These are phyloP conservation scores for Anthostomella pinea DNA, from an alignment of 2,329 filamentous ascomycete species.

Conservation along the genomic window DNA sequence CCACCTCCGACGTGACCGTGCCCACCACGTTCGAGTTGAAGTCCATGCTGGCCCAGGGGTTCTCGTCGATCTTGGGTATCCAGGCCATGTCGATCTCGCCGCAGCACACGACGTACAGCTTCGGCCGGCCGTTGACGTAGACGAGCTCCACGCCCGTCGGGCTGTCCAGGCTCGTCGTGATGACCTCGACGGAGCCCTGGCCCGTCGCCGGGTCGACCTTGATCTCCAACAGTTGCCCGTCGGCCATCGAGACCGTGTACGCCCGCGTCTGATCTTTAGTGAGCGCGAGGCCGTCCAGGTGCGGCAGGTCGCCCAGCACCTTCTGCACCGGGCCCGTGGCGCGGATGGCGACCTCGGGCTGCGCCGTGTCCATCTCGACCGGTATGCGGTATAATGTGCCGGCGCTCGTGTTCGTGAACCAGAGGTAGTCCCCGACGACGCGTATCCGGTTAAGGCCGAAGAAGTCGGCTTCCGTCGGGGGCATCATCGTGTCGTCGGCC, in stretches of 20 bases:
- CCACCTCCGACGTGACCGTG: conserved; percentile 14
- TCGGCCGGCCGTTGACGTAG: conserved; percentile 16
- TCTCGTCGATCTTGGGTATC: conserved; percentile 22
- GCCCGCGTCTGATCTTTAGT: conserved; percentile 19
- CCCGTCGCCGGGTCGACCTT: conserved; percentile 21
- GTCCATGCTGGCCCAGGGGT: conserved; percentile 26
- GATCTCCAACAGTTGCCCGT: conserved; percentile 26
- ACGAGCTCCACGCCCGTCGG: conserved; percentile 28
- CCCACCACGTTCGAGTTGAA: conserved; percentile 25
- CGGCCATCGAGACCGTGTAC: conserved; percentile 29
- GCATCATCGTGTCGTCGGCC: conserved; percentile 25
- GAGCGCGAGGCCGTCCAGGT: conserved; percentile 30
- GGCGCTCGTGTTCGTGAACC: conserved; percentile 30
- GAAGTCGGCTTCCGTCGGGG: conserved; percentile 17
- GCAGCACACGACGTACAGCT: conserved; percentile 29
- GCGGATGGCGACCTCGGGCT: conserved; percentile 19
- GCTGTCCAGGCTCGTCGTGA: conserved; percentile 26
- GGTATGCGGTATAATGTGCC: conserved; percentile 29
- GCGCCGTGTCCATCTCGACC: conserved; percentile 16
- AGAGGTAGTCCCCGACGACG: conserved; percentile 23
- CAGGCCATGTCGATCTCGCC: conserved; percentile 33
- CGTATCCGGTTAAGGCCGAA: conserved; percentile 30
- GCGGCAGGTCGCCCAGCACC: conserved; percentile 23
- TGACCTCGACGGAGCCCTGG: conserved; percentile 14
- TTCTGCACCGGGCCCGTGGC: conserved; percentile 22